A percentile compares a stretch with the other conserved stretches of the same genome.
These are phyloP conservation scores for Pyrrhoderma noxium DNA, from an alignment of 1,284 basidiomycete genomes.

Conservation along the genomic window DNA sequence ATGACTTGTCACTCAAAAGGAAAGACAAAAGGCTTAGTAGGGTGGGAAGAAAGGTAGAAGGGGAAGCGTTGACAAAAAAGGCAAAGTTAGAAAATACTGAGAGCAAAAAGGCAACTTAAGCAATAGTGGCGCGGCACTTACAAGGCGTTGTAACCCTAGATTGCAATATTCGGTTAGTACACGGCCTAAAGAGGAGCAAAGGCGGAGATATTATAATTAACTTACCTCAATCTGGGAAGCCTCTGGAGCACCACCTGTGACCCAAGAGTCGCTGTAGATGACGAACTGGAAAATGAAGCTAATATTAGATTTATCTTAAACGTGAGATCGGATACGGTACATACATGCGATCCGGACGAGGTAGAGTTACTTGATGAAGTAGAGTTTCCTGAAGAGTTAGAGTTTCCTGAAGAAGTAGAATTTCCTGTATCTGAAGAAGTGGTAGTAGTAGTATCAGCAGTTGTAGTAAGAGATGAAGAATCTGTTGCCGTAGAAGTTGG, in stretches of 20 bases:
- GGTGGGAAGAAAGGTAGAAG: too few species aligned
- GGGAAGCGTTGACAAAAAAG: too few species aligned
- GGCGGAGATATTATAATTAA: background rate
- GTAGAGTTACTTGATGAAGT: slow-evolving; percentile 1
- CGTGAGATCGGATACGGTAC: background rate
- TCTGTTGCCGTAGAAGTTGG: background rate
- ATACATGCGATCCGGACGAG: slow-evolving; percentile 6
- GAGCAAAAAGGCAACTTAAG: slow-evolving; percentile 18
- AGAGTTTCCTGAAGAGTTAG: background rate
- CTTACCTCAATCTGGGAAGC: slow-evolving; percentile 10
- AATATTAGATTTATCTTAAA: background rate
- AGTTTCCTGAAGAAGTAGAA: background rate
- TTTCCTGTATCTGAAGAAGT: background rate
- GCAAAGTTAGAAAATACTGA: too few species aligned
- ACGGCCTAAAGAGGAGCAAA: background rate
- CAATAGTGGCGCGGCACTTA: slow-evolving; percentile 9
- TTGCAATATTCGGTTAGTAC: slow-evolving; percentile 1
- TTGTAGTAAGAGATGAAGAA: background rate
- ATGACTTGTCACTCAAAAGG: slow-evolving; percentile 19
- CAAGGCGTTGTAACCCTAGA: slow-evolving; percentile 17
- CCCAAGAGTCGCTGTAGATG: slow-evolving; percentile 7
- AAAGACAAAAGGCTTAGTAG: slow-evolving; percentile 17
- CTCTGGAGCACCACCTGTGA: background rate
- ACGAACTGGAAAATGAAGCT: slow-evolving; percentile 6
- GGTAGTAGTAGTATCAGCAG: background rate